Conservation (phyloP, 306 rosid species). For the Arachis hypogaea region DNA sequence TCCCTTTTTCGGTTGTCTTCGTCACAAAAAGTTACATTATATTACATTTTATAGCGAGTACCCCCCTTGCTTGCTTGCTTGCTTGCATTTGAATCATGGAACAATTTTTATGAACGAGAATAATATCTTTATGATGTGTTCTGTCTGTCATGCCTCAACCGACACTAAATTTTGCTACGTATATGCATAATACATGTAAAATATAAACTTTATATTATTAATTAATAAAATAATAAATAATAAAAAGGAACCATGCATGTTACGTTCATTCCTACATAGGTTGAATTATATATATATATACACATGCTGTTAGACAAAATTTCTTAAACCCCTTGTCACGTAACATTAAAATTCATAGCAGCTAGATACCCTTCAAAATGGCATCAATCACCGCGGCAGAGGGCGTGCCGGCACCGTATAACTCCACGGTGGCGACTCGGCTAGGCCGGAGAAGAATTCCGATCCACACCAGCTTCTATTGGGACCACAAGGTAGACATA, state of each 20-base stretch:
- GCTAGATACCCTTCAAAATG: constrained; percentile 5
- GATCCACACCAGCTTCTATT: constrained; percentile 55
- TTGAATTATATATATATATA: constrained; percentile 3
- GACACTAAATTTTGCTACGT: constrained; percentile 28
- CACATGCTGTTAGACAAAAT: background rate
- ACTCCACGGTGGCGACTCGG: constrained; percentile 48
- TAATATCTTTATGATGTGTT: constrained; percentile 33
- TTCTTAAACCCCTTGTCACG: background rate
- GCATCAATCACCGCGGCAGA: constrained; percentile 18
- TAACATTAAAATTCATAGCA: background rate
- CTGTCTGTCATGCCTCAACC: constrained; percentile 30
- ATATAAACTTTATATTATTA: background rate
- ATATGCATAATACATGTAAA: background rate
- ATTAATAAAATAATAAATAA: too few relatives aligned
- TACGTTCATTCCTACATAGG: background rate
- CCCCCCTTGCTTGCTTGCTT: constrained; percentile 1
- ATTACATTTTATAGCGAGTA: background rate
- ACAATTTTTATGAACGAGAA: constrained; percentile 37
- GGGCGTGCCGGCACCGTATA: constrained; percentile 23
- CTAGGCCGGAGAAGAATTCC: constrained; percentile 47
- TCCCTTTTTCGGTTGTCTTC: constrained; percentile 37
- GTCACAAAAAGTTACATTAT: constrained; percentile 24
- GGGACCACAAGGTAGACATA: constrained; percentile 61
- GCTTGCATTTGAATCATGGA: constrained; percentile 45
- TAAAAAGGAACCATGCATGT: background rate